phyloP scores from a whole-genome alignment of 805 yeast species.

The Wickerhamomyces rabaulensis region DNA sequence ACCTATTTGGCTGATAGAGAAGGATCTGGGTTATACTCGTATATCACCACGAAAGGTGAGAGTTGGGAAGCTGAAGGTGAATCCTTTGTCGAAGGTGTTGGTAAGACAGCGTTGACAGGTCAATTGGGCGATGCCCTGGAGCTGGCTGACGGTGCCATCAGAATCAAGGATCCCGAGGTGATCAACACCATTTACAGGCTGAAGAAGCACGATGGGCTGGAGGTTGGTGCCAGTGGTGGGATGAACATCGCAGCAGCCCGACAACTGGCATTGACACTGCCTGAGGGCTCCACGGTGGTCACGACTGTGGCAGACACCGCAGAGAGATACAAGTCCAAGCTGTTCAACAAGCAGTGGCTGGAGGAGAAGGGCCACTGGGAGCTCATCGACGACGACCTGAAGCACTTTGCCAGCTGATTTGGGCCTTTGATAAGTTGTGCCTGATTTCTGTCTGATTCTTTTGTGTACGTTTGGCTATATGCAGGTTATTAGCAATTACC shows the following conservation, averaged over 20 bases:
- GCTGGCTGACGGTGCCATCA: conserved; percentile 14
- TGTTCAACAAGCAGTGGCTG: conserved; percentile 19
- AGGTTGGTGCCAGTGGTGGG: conserved; percentile 22
- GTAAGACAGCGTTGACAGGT: conserved; percentile 17
- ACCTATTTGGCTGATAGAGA: conserved; percentile 74
- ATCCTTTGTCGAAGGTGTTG: conserved; percentile 24
- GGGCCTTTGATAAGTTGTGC: neutral
- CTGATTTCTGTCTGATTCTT: too few relatives aligned
- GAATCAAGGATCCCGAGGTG: conserved; percentile 15
- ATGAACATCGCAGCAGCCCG: conserved; percentile 21
- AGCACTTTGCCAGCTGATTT: conserved; percentile 10
- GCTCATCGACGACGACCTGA: conserved; percentile 14
- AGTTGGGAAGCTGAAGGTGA: conserved; percentile 20
- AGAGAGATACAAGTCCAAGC: conserved; percentile 19
- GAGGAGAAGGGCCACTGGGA: conserved; percentile 18
- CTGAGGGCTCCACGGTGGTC: conserved; percentile 22
- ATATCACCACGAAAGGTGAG: conserved; percentile 13
- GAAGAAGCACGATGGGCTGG: conserved; percentile 12
- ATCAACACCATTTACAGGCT: conserved; percentile 15
- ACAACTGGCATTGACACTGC: conserved; percentile 15
- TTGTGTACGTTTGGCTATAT: neutral
- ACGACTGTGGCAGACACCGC: conserved; percentile 22
- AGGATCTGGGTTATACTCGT: conserved; percentile 58
- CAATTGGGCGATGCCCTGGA: conserved; percentile 17
- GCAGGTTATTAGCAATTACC: neutral